Conservation (phyloP, 441 rosid species). For the Aquilaria agallochum region DNA sequence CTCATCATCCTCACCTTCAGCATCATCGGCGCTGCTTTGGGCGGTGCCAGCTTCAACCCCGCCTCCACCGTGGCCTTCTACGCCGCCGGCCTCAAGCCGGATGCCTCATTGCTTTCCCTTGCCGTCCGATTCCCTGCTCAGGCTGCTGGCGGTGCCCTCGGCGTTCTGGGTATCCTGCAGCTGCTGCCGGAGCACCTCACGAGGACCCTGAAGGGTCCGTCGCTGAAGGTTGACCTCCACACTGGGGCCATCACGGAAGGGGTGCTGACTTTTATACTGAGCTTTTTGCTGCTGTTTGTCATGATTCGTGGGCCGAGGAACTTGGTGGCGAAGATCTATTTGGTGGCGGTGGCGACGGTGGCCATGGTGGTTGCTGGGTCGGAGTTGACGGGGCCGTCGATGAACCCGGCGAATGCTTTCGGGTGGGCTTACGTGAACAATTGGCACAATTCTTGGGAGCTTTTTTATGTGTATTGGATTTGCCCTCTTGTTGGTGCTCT, state of each 20-base stretch:
- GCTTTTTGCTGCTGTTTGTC: constrained; percentile 23
- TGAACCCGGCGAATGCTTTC: constrained; percentile 48
- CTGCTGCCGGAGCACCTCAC: constrained; percentile 25
- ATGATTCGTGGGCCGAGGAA: constrained; percentile 27
- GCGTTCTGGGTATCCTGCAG: constrained; percentile 24
- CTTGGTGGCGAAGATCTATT: constrained; percentile 25
- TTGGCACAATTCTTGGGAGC: constrained; percentile 24
- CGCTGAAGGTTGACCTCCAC: constrained; percentile 31
- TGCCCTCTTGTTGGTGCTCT: constrained; percentile 28
- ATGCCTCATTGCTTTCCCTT: constrained; percentile 35
- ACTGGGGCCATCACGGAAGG: constrained; percentile 38
- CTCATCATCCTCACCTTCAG: constrained; percentile 29
- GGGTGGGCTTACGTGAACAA: constrained; percentile 33
- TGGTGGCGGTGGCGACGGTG: constrained; percentile 26
- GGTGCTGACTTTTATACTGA: constrained; percentile 21
- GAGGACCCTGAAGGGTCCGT: constrained; percentile 29
- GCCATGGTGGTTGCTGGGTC: constrained; percentile 27
- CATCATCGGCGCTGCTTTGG: constrained; percentile 29
- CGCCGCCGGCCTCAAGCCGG: constrained; percentile 43
- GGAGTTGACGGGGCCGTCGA: constrained; percentile 37
- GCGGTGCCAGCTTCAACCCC: constrained; percentile 71
- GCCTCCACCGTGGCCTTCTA: constrained; percentile 36
- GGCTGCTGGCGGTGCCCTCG: constrained; percentile 36
- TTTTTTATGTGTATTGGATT: constrained; percentile 30
- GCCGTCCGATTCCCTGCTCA: constrained; percentile 56